Conservation (phyloP, 306 rosid genomes). For the Vigna reflexopilosa region DNA sequence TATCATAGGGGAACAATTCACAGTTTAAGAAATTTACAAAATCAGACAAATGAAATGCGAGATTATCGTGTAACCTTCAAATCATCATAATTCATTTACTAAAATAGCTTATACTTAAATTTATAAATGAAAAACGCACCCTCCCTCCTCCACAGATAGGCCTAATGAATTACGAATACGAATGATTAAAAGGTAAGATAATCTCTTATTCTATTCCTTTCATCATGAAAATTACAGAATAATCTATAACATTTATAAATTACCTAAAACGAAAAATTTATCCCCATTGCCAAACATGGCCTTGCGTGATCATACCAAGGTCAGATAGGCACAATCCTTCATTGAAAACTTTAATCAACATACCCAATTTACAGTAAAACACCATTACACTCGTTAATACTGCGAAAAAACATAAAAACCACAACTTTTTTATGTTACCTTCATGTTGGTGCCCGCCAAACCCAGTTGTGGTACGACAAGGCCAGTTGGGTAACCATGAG, state of each 20-base stretch:
- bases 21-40: not conserved
- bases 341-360: not conserved
- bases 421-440: slow-evolving; percentile 53
- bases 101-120: not conserved
- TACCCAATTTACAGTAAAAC: not conserved
- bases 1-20: not conserved
- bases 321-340: not conserved
- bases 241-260: not conserved
- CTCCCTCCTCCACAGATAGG: not conserved
- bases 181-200: not conserved
- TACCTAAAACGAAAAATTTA: not conserved
- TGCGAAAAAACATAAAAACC: not conserved
- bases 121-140: not conserved
- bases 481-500: slow-evolving; percentile 67
- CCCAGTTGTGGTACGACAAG: slow-evolving; percentile 57
- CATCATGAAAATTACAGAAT: not conserved
- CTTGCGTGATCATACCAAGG: not conserved
- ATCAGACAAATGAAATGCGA: not conserved
- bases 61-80: slow-evolving; percentile 12
- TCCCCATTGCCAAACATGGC: not conserved
- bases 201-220: slow-evolving; percentile 1
- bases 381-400: not conserved
- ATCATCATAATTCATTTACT: not conserved
- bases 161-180: not conserved
- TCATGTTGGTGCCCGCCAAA: slow-evolving; percentile 39